Conservation (phyloP, 164 flowering plant species). For the Vitis riparia region DNA sequence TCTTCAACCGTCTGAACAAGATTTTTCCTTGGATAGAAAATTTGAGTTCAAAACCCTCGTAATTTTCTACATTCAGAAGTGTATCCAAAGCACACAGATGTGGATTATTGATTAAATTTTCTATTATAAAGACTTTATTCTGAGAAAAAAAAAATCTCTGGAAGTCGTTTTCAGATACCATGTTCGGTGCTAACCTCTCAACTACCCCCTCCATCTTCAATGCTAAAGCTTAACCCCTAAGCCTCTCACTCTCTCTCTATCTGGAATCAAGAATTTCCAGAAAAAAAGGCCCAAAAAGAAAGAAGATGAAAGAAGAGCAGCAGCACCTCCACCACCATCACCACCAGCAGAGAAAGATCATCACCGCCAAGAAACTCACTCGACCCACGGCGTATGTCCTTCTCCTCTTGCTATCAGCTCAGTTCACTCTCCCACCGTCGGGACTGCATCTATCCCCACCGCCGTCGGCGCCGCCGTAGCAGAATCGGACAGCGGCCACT, state of each 20-base stretch:
- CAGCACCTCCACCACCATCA: constrained; percentile 8
- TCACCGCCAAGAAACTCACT: constrained; percentile 10
- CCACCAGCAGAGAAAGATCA: not conserved
- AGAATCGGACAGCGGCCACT: constrained; percentile 29
- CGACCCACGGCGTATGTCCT: constrained; percentile 22
- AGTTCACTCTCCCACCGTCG: constrained; percentile 2
- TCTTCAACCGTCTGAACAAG: too few species aligned
- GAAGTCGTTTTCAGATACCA: not conserved
- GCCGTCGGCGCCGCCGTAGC: not conserved
- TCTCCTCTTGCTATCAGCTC: constrained; percentile 25
- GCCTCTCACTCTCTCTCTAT: not conserved
- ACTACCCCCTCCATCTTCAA: not conserved
- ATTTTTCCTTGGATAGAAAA: too few species aligned
- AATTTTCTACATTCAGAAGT: too few species aligned
- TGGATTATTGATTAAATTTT: too few species aligned
- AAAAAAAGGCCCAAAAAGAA: not conserved
- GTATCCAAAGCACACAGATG: too few species aligned
- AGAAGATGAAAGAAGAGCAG: constrained; percentile 21
- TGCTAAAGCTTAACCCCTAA: not conserved
- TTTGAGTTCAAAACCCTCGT: too few species aligned
- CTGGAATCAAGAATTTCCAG: not conserved
- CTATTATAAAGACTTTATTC: too few species aligned
- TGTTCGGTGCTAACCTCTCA: too few species aligned
- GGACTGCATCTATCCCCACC: not conserved
- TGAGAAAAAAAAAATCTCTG: too few species aligned